Percentiles rank a stretch among this genome's conserved stretches.
phyloP scores from a whole-genome alignment of 352 stramenopile genomes.

The Pilasporangium apinafurcum region DNA sequence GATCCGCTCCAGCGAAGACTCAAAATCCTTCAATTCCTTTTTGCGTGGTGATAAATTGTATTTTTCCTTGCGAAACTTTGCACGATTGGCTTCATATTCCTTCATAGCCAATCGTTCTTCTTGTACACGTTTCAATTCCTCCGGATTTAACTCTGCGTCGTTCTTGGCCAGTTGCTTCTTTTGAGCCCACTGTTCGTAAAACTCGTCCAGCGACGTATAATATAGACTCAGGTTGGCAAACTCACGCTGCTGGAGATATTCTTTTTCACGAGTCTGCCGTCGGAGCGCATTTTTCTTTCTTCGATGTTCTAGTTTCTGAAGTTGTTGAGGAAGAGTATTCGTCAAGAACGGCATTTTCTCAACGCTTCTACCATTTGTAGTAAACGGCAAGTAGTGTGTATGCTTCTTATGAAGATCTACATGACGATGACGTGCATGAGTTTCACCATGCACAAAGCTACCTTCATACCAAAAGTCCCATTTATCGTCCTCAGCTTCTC shows the following conservation, averaged over 20 bases:
- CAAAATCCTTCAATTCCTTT: slow-evolving; percentile 31
- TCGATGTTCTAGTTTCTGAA: slow-evolving; percentile 29
- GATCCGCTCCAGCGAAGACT: slow-evolving; percentile 47
- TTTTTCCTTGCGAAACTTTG: slow-evolving; percentile 46
- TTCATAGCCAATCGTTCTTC: slow-evolving; percentile 28
- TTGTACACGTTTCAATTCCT: slow-evolving; percentile 15
- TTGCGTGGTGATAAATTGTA: slow-evolving; percentile 43
- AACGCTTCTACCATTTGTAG: slow-evolving; percentile 58
- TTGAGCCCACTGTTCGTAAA: slow-evolving; percentile 54
- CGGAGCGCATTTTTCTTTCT: slow-evolving; percentile 29
- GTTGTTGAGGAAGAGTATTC: slow-evolving; percentile 18
- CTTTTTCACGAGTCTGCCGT: slow-evolving; percentile 25
- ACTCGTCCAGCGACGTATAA: slow-evolving; percentile 53
- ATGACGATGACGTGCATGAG: slow-evolving; percentile 44
- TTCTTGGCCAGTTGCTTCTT: slow-evolving; percentile 25
- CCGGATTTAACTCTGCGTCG: slow-evolving; percentile 17
- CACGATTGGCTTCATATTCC: slow-evolving; percentile 28
- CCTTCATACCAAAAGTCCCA: slow-evolving; percentile 77
- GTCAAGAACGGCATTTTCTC: slow-evolving; percentile 56
- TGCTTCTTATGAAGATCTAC: slow-evolving; percentile 30
- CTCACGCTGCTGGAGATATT: slow-evolving; percentile 37
- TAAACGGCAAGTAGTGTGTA: slow-evolving; percentile 35
- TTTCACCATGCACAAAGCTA: slow-evolving; percentile 54
- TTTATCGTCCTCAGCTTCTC: slow-evolving; percentile 5
- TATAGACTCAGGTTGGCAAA: slow-evolving; percentile 45